These are phyloP conservation scores for Pisolithus tinctorius DNA, from an alignment of 768 basidiomycete species.

Conservation along the genomic window DNA sequence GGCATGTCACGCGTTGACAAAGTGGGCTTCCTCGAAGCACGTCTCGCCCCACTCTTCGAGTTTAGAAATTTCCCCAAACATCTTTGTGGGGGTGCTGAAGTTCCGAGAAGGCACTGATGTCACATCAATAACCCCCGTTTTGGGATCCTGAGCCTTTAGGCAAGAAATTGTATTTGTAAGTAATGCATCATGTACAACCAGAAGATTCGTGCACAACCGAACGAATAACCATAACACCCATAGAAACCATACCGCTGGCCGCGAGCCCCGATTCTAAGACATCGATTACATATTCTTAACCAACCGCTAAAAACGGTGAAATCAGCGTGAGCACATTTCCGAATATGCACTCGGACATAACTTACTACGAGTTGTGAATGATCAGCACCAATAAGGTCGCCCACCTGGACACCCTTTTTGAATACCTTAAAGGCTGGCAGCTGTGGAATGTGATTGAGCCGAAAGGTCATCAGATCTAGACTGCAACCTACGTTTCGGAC, in stretches of 20 bases:
- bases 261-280: slow-evolving; percentile 3
- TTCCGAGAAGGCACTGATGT: not conserved
- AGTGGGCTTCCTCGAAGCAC: not conserved
- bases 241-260: not conserved
- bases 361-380: slow-evolving; percentile 18
- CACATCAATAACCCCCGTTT: not conserved
- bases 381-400: slow-evolving; percentile 23
- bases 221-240: slow-evolving; percentile 14
- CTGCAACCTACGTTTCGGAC: slow-evolving; percentile 17
- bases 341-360: slow-evolving; percentile 1
- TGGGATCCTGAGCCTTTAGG: not conserved
- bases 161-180: slow-evolving; percentile 6
- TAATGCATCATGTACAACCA: slow-evolving; percentile 12
- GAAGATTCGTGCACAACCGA: slow-evolving; percentile 5
- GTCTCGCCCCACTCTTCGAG: not conserved
- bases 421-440: slow-evolving; percentile 25
- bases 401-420: slow-evolving; percentile 24
- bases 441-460: slow-evolving; percentile 7
- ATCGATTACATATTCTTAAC: slow-evolving; percentile 22
- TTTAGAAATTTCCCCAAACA: not conserved
- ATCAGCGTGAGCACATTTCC: slow-evolving; percentile 13
- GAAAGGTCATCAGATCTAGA: slow-evolving; percentile 1
- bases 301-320: slow-evolving; percentile 17
- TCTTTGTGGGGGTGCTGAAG: not conserved
- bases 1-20: not conserved